Evolutionary conservation across 2,329 filamentous ascomycete species (phyloP).

Genomic region (Grosmannia serpens): DNA sequence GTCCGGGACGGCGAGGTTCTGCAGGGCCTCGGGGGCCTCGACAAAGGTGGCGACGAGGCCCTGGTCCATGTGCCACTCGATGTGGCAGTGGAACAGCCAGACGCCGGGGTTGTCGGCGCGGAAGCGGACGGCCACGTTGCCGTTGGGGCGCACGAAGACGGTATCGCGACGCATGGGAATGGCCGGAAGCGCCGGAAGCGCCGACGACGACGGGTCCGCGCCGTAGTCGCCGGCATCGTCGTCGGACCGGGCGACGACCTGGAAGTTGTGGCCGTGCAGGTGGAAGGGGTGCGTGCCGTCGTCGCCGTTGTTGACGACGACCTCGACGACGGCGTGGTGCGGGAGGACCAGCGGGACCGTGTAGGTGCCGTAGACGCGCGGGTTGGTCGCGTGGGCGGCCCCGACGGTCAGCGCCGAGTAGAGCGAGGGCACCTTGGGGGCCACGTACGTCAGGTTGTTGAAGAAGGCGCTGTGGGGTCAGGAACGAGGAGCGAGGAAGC

Average conservation of each 20-base stretch:
- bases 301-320: constrained; percentile 38
- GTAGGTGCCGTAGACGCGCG: constrained; percentile 52
- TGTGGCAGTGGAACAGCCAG: constrained; percentile 39
- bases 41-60: constrained; percentile 32
- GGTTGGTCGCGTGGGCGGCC: constrained; percentile 43
- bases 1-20: constrained; percentile 48
- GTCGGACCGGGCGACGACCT: constrained; percentile 42
- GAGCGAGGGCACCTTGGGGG: constrained; percentile 65
- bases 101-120: constrained; percentile 34
- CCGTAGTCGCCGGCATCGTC: constrained; percentile 44
- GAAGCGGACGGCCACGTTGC: constrained; percentile 38
- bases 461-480: constrained; percentile 42
- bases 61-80: constrained; percentile 42
- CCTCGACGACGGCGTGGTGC: constrained; percentile 56
- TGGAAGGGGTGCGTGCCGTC: constrained; percentile 13
- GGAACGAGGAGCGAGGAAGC: no score
- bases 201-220: constrained; percentile 28
- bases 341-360: constrained; percentile 57
- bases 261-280: constrained; percentile 14
- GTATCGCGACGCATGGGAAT: constrained; percentile 47
- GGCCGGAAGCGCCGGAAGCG: constrained; percentile 31
- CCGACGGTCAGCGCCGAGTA: constrained; percentile 62
- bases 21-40: constrained; percentile 31
- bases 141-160: constrained; percentile 28
- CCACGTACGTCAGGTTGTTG: constrained; percentile 66